A percentile compares a stretch with the other conserved stretches of the same genome.
These are phyloP conservation scores for Elasticomyces elasticus DNA, from an alignment of 495 filamentous ascomycete species.

Conservation along the genomic window DNA sequence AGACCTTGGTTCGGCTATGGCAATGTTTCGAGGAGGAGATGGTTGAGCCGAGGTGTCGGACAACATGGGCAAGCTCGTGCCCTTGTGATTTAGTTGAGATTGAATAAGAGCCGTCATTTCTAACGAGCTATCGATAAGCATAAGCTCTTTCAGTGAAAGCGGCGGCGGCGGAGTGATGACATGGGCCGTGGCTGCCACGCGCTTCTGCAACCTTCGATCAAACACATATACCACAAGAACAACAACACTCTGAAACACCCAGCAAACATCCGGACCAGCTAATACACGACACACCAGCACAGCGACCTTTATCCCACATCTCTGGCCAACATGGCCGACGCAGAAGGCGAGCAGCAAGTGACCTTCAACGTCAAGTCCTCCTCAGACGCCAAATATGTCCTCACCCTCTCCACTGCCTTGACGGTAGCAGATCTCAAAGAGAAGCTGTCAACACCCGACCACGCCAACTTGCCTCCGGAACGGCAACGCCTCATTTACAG, in stretches of 20 bases:
- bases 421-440: constrained; percentile 78
- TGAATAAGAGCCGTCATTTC: no score
- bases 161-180: no score
- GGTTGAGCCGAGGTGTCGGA: no score
- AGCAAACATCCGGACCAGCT: neutral
- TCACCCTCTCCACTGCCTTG: constrained; percentile 69
- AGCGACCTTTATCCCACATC: neutral
- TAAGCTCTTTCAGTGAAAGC: no score
- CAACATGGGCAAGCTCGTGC: no score
- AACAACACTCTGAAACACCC: neutral
- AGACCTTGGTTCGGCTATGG: no score
- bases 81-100: no score
- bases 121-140: no score
- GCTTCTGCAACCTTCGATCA: neutral
- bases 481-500: constrained; percentile 95
- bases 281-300: neutral
- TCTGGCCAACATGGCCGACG: constrained; percentile 18
- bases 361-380: constrained; percentile 94
- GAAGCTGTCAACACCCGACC: constrained; percentile 69
- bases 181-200: no score
- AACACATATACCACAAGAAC: neutral
- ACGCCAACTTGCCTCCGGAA: constrained; percentile 73
- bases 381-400: constrained; percentile 68
- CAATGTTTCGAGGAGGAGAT: no score
- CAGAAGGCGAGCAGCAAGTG: constrained; percentile 48